Base-by-base conservation (phyloP, 1,139 yeast genomes). In the Hansenula lynferdii region DNA sequence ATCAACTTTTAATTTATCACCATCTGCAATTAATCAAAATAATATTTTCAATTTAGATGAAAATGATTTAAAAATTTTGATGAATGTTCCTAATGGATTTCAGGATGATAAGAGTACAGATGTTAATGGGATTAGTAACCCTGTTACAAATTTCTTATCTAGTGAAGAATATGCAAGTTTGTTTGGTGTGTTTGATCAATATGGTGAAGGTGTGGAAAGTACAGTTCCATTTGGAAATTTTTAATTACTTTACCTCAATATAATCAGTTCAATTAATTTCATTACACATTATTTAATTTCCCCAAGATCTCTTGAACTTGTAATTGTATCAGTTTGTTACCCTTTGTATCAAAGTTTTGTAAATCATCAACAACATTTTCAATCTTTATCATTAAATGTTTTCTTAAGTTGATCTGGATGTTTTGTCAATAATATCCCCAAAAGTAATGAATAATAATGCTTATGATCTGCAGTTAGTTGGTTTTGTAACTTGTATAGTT, bases 181-280 rank as follows among this genome's bases (percentile, higher is more conserved):
- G 15, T 51, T 45, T 30, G 51, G 50, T 7, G 22, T 53, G n/a
- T 51, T 53, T 41, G 56, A 53, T 24, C 54, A 50, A 29, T 50
- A 44, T 28, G 44, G 34, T 19, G 6, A 12, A 10, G 21, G 24
- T 2, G 16, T 15, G 4, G 22, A 19, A n/a, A 7, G 7, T 19
- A 18, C 8, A n/a, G 16, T 15, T 8, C 12, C n/a, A 6, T 28
- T 28, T 11, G 5, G 15, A 19, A 18, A 28, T 6, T 4, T 18
- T 18, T 18, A 4, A 19, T 20, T n/a, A n/a, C n/a, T n/a, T n/a
- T n/a, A n/a, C n/a, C n/a, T n/a, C n/a, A n/a, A n/a, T n/a, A n/a
- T n/a, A n/a, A n/a, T n/a, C n/a, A n/a, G n/a, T n/a, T n/a, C n/a
- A n/a, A n/a, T n/a, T n/a, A n/a, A n/a, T n/a, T n/a, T n/a, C n/a